These are phyloP conservation scores for Pelargonium australe DNA, from an alignment of 441 rosid species.

Conservation along the genomic window DNA sequence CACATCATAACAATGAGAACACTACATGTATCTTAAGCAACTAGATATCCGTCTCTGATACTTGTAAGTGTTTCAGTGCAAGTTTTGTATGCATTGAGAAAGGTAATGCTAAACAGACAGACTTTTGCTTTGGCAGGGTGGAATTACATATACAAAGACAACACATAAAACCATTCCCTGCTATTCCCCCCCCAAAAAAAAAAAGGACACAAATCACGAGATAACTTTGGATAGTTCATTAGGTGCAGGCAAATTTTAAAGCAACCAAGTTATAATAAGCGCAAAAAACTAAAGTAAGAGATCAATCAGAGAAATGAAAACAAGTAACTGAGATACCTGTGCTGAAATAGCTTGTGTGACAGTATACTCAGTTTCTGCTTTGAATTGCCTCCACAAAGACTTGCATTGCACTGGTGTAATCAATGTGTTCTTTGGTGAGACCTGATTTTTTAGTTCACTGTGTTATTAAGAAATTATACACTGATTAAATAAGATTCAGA, in stretches of 20 bases:
- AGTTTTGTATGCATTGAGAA: not conserved
- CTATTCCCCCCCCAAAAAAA: not conserved
- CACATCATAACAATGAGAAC: not conserved
- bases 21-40: not conserved
- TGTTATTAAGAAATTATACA: slow-evolving; percentile 16
- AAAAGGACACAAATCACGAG: not conserved
- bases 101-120: not conserved
- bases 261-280: not conserved
- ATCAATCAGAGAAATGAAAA: not conserved
- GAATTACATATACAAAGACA: not conserved
- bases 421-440: slow-evolving; percentile 45
- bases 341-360: slow-evolving; percentile 77
- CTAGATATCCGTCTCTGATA: not conserved
- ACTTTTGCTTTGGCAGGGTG: not conserved
- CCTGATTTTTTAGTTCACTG: slow-evolving; percentile 29
- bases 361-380: slow-evolving; percentile 62
- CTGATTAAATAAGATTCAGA: not conserved
- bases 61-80: not conserved
- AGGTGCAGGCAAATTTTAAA: not conserved
- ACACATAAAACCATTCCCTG: not conserved
- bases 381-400: slow-evolving; percentile 73
- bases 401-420: slow-evolving; percentile 74
- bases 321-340: slow-evolving; percentile 39
- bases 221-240: not conserved
- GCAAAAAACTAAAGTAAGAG: not conserved